Base-by-base conservation (phyloP, 495 filamentous ascomycete genomes). In the Margaritispora aquatica region DNA sequence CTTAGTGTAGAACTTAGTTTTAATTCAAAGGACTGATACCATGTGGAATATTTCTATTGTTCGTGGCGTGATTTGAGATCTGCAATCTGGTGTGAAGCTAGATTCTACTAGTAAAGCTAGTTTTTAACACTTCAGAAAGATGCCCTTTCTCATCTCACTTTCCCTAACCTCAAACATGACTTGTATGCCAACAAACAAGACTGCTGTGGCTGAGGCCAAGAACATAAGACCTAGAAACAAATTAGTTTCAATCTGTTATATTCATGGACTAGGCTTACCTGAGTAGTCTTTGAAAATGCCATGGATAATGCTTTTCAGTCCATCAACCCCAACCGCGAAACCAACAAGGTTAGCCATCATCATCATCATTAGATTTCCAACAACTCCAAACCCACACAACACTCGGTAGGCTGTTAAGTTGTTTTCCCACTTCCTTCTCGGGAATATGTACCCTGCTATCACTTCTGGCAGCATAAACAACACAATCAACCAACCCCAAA, bases 161-260 rank as follows among this genome's bases (percentile, higher is more conserved):
- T 97, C 88, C 51, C 94, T 75, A 49, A 93, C 80, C 78, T 99
- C 95, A 77, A 97, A 96, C 94, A 97, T 99, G 60, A 96, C 75
- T 77, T 97, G 92, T 19, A 86, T 84, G 17, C 88, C 93, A 2
- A 92, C 85, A 68, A 96, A 99, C 13, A 97, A 67, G 41, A 80
- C 80, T 24, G 65, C 71, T 64, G 85, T 92, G 20, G 91, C 88
- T 0, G 77, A 75, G 2, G 80, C 68, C 51, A 97, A 69, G 67
- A 96, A 97, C 2, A 79, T 75, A 10, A 90, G 62, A n/a, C 89
- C 85, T 84, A 49, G 62, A 17, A 19, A 64, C 3, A n/a, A n/a
- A 50, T 66, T 47, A 72, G 64, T 34, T 4, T 50, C 13, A 20
- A 38, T 27, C 41, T 26, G 22, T 13, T 19, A 10, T 20, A 47